These are phyloP conservation scores for Dactylellina haptotyla DNA, from an alignment of 2,329 filamentous ascomycete species.

Conservation along the genomic window DNA sequence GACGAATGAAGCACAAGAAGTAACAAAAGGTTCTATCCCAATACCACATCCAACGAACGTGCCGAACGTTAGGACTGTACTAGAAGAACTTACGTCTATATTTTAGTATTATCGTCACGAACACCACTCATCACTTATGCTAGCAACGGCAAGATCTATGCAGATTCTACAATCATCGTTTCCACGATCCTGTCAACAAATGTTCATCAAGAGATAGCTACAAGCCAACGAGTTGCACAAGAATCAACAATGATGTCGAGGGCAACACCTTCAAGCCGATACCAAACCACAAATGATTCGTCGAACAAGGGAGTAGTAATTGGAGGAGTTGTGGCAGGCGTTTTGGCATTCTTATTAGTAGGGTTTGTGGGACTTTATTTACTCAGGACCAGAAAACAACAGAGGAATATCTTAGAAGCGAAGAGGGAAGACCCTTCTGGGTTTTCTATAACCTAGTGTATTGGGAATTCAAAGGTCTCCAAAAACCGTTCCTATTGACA, in stretches of 20 bases:
- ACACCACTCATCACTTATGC: not conserved
- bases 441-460: no score
- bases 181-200: not conserved
- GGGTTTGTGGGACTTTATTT: slow-evolving; percentile 5
- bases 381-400: not conserved
- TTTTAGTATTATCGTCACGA: no score
- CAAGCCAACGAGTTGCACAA: no score
- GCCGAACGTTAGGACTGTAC: not conserved
- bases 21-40: not conserved
- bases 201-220: no score
- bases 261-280: not conserved
- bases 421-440: no score
- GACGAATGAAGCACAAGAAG: not conserved
- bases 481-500: no score
- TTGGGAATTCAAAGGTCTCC: no score
- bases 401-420: not conserved
- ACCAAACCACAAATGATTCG: slow-evolving; percentile 6
- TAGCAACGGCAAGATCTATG: not conserved
- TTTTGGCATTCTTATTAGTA: not conserved
- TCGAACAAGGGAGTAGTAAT: not conserved
- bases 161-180: not conserved
- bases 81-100: not conserved
- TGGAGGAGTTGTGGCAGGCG: not conserved
- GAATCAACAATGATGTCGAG: no score
- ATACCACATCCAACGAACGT: not conserved